A percentile compares a stretch with the other conserved stretches of the same genome.
phyloP scores from a whole-genome alignment of 805 yeast species.

The Metschnikowia corniflorae region DNA sequence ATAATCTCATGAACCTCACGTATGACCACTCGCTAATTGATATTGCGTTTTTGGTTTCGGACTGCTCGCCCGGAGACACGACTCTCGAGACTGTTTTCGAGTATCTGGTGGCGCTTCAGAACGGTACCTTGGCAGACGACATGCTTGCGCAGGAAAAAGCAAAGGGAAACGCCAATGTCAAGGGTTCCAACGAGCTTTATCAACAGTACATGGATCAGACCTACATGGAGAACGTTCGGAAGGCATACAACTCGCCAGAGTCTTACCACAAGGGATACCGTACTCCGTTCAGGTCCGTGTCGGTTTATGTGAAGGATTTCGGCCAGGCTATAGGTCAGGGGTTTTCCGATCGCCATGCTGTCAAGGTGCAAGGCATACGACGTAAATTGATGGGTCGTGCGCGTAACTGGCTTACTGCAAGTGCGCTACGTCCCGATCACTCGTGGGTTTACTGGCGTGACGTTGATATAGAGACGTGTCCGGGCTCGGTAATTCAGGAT shows the following conservation, averaged over 20 bases:
- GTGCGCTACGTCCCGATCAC: conserved; percentile 75
- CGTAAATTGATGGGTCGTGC: conserved; percentile 85
- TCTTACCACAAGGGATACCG: conserved; percentile 54
- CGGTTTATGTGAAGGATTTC: conserved; percentile 77
- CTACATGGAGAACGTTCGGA: conserved; percentile 54
- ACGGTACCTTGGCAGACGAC: conserved; percentile 56
- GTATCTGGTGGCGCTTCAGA: conserved; percentile 63
- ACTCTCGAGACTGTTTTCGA: conserved; percentile 65
- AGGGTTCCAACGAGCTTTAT: conserved; percentile 61
- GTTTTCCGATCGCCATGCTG: conserved; percentile 78
- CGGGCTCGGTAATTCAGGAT: conserved; percentile 69
- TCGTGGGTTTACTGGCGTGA: conserved; percentile 94
- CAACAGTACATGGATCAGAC: conserved; percentile 64
- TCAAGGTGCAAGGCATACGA: conserved; percentile 80
- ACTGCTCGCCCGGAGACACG: conserved; percentile 65
- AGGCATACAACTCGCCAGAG: conserved; percentile 60
- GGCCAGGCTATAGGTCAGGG: conserved; percentile 86
- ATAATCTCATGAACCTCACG: conserved; percentile 80
- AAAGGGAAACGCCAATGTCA: conserved; percentile 30
- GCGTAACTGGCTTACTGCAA: conserved; percentile 75
- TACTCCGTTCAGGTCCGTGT: conserved; percentile 72
- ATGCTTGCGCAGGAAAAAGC: conserved; percentile 42
- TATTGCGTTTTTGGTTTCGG: conserved; percentile 75
- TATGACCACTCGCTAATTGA: conserved; percentile 80
- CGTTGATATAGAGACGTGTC: conserved; percentile 79